Evolutionary conservation across 140 eudicot species (phyloP).

Genomic region (Senecio squalidus): DNA sequence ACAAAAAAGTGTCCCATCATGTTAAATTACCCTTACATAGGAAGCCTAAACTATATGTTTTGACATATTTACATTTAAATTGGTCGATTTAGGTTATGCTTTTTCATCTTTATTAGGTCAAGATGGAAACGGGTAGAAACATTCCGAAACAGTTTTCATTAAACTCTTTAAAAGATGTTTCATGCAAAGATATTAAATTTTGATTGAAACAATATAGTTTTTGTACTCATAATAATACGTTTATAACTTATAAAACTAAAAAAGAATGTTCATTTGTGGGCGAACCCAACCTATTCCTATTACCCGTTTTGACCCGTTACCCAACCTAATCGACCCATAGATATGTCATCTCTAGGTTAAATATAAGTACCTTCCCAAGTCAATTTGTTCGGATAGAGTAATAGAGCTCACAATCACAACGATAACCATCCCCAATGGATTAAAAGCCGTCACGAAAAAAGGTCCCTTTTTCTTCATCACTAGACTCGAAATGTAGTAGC

Average conservation of each 20-base stretch:
- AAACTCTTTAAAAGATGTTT: too few relatives aligned
- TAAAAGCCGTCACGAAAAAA: slow-evolving; percentile 48
- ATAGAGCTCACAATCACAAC: slow-evolving; percentile 43
- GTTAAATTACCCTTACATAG: background rate
- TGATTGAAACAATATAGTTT: too few relatives aligned
- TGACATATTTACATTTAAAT: too few relatives aligned
- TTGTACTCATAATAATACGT: too few relatives aligned
- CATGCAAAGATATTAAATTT: background rate
- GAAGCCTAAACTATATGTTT: too few relatives aligned
- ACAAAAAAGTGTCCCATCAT: background rate
- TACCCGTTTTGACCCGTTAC: background rate
- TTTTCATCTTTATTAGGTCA: too few relatives aligned
- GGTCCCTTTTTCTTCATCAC: slow-evolving; percentile 51
- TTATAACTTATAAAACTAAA: background rate
- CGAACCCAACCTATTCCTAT: background rate
- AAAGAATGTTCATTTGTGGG: background rate
- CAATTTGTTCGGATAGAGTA: slow-evolving; percentile 38
- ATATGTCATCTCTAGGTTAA: background rate
- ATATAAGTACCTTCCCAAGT: slow-evolving; percentile 40
- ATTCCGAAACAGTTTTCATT: too few relatives aligned
- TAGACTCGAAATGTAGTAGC: slow-evolving; percentile 45
- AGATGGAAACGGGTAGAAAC: too few relatives aligned
- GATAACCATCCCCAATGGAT: slow-evolving; percentile 49
- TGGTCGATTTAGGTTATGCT: too few relatives aligned
- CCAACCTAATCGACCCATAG: background rate